A percentile compares a stretch with the other conserved stretches of the same genome.
phyloP scores from a whole-genome alignment of 2,329 filamentous ascomycete species.

The Rutstroemia sp. region DNA sequence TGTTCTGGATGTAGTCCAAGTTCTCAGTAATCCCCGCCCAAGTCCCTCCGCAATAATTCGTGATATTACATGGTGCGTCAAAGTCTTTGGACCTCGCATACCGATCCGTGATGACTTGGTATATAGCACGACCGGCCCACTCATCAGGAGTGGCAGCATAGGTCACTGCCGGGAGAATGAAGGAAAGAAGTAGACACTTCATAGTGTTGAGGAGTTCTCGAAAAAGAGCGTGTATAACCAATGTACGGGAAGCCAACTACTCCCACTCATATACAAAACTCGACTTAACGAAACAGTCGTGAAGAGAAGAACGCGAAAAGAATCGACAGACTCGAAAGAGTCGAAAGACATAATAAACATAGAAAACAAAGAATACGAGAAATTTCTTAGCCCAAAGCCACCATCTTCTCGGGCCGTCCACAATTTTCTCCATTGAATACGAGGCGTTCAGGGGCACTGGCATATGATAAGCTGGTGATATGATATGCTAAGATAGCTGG shows the following conservation, averaged over 20 bases:
- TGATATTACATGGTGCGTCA: slow-evolving; percentile 19
- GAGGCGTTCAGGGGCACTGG: no score
- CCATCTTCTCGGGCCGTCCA: no score
- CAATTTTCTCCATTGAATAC: no score
- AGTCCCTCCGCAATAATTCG: slow-evolving; percentile 40
- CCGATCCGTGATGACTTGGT: slow-evolving; percentile 25
- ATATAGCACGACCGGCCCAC: slow-evolving; percentile 5
- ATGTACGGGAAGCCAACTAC: neutral
- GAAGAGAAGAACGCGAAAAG: no score
- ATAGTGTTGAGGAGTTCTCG: neutral
- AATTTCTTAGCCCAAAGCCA: no score
- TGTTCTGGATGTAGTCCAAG: slow-evolving; percentile 35
- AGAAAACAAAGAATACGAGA: no score
- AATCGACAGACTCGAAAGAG: no score
- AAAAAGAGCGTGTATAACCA: neutral
- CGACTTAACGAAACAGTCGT: no score
- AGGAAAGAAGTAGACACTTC: slow-evolving; percentile 2
- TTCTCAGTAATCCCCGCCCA: slow-evolving; percentile 35
- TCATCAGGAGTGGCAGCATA: slow-evolving; percentile 4
- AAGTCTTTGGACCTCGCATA: slow-evolving; percentile 34
- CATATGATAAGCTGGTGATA: no score
- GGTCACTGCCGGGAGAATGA: slow-evolving; percentile 1
- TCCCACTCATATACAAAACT: neutral
- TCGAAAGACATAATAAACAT: no score
- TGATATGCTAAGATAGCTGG: no score